Percentiles rank a stretch among this genome's conserved stretches.
Evolutionary conservation across 2,329 filamentous ascomycete species (phyloP).

Genomic region (Berkeleyomyces basicola): DNA sequence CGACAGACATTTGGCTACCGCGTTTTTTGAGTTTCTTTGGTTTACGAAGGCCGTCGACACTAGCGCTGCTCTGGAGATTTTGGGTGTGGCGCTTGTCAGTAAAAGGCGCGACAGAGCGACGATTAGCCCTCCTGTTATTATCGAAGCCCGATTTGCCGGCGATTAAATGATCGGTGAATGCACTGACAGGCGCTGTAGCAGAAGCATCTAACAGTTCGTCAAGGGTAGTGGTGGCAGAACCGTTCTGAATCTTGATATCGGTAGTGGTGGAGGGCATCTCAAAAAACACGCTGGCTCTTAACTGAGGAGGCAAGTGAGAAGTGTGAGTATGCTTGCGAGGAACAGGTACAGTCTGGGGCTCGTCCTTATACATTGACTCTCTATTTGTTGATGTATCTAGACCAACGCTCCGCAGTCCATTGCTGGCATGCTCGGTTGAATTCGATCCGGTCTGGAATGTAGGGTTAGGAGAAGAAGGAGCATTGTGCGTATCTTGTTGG

Average conservation of each 20-base stretch:
- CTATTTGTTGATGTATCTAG: background rate
- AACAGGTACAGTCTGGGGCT: conserved; percentile 5
- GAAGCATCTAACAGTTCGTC: conserved; percentile 88
- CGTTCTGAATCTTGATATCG: conserved; percentile 45
- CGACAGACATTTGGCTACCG: conserved; percentile 9
- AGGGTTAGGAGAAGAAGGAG: background rate
- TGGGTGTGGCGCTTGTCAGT: conserved; percentile 26
- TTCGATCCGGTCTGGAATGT: conserved; percentile 12
- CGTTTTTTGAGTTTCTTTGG: conserved; percentile 10
- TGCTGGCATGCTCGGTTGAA: background rate
- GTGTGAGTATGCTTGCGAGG: conserved; percentile 2
- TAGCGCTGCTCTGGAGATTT: conserved; percentile 1
- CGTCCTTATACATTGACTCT: background rate
- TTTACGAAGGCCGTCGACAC: conserved; percentile 9
- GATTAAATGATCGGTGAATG: conserved; percentile 80
- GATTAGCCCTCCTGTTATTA: conserved; percentile 46
- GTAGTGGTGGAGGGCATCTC: conserved; percentile 45
- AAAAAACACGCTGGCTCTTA: conserved; percentile 85
- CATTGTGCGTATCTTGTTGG: background rate
- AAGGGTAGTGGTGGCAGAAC: conserved; percentile 74
- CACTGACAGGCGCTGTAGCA: conserved; percentile 69
- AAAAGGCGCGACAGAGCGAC: conserved; percentile 18
- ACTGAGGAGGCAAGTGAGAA: conserved; percentile 52
- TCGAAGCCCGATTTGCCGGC: conserved; percentile 60
- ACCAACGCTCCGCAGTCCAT: background rate